Percentiles rank a stretch among this genome's conserved stretches.
phyloP scores from a whole-genome alignment of 345 rosid genomes.

The Reutealis trisperma region DNA sequence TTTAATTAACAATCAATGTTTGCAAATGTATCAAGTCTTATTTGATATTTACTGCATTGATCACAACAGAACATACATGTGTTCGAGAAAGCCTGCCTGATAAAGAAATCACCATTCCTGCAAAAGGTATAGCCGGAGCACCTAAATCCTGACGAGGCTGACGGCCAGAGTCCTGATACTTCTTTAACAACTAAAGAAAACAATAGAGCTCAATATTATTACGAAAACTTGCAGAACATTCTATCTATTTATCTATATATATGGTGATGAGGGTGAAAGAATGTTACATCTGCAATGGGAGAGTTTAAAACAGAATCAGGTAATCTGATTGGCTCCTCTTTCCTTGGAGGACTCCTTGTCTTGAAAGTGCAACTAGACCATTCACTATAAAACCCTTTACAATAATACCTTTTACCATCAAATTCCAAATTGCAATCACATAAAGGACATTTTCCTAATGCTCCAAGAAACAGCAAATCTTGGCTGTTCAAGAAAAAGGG shows the following conservation, averaged over 20 bases:
- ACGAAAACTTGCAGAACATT: background rate
- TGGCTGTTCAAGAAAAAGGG: slow-evolving; percentile 38
- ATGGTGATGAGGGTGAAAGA: background rate
- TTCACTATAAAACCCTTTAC: slow-evolving; percentile 71
- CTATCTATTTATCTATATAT: background rate
- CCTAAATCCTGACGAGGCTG: slow-evolving; percentile 47
- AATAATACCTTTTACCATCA: slow-evolving; percentile 51
- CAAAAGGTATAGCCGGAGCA: slow-evolving; percentile 53
- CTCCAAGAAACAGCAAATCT: slow-evolving; percentile 68
- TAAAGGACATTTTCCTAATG: slow-evolving; percentile 57
- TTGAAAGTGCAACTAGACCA: slow-evolving; percentile 80
- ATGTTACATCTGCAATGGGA: slow-evolving; percentile 50
- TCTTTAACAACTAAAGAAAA: slow-evolving; percentile 53
- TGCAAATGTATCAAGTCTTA: background rate
- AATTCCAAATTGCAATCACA: slow-evolving; percentile 55
- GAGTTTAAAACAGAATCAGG: slow-evolving; percentile 58
- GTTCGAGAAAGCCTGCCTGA: slow-evolving; percentile 68
- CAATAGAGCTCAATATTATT: background rate
- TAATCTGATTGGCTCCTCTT: slow-evolving; percentile 46
- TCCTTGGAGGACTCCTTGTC: slow-evolving; percentile 60
- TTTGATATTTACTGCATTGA: background rate
- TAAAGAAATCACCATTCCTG: slow-evolving; percentile 65
- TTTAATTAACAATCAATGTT: background rate
- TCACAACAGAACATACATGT: slow-evolving; percentile 42
- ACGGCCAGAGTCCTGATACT: slow-evolving; percentile 52